phyloP scores from a whole-genome alignment of 2,329 filamentous ascomycete species.

The Cladosporium sp. region DNA sequence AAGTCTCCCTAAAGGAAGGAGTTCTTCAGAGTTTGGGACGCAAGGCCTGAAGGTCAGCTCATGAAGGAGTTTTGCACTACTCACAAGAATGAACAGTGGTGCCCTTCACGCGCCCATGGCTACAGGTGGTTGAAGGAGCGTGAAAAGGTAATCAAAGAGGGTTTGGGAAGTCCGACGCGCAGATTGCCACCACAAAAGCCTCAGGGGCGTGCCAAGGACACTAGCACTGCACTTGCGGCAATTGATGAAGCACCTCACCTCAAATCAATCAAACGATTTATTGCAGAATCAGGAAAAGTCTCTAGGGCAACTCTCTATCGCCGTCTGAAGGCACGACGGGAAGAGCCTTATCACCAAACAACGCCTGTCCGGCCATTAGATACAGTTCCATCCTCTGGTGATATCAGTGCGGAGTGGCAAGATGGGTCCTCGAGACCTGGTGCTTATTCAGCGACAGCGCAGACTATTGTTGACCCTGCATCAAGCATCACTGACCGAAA shows the following conservation, averaged over 20 bases:
- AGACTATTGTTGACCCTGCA: not conserved
- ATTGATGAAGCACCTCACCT: not conserved
- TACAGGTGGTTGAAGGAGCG: not conserved
- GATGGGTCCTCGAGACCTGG: not conserved
- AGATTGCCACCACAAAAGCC: not conserved
- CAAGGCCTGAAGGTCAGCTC: not conserved
- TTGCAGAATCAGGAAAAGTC: not conserved
- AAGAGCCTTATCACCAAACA: not conserved
- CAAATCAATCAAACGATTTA: not conserved
- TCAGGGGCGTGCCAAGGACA: not conserved
- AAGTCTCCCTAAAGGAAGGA: not conserved
- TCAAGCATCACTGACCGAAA: not conserved
- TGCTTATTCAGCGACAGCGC: not conserved
- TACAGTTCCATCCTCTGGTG: not conserved
- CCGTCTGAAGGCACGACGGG: not conserved
- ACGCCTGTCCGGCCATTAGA: not conserved
- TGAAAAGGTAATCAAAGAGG: not conserved
- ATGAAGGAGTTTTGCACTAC: not conserved
- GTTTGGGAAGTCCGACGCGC: slow-evolving; percentile 9
- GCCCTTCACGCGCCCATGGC: not conserved
- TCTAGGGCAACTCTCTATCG: not conserved
- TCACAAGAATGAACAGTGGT: not conserved
- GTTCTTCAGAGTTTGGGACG: not conserved
- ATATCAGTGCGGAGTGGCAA: not conserved
- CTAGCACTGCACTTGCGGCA: not conserved